Conservation (phyloP, 1,139 yeast genomes). For the Geotrichum klebahnii region DNA sequence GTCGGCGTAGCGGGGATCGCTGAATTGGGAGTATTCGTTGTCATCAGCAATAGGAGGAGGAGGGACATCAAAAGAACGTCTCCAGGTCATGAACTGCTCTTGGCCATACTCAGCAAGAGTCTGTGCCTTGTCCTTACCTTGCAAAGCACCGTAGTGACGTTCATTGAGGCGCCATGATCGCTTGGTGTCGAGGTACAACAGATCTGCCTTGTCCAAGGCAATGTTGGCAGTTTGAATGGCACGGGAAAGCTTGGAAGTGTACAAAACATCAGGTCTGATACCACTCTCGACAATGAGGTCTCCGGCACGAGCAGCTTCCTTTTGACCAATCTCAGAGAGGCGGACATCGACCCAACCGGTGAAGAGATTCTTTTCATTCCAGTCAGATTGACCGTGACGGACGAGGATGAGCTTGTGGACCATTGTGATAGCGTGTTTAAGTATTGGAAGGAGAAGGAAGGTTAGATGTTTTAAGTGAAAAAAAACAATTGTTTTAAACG, state of each 20-base stretch:
- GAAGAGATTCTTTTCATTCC: slow-evolving; percentile 97
- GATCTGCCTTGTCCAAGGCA: slow-evolving; percentile 85
- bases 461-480: no score
- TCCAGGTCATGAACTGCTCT: slow-evolving; percentile 93
- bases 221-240: slow-evolving; percentile 98
- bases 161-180: slow-evolving; percentile 98
- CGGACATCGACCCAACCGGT: slow-evolving; percentile 98
- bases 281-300: slow-evolving; percentile 84
- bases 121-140: slow-evolving; percentile 97
- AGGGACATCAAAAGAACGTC: slow-evolving; percentile 96
- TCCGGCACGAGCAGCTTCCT: slow-evolving; percentile 94
- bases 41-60: slow-evolving; percentile 83
- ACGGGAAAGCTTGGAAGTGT: slow-evolving; percentile 89
- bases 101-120: slow-evolving; percentile 83
- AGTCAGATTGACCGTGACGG: slow-evolving; percentile 98
- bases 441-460: background rate
- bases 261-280: slow-evolving; percentile 77
- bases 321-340: slow-evolving; percentile 76
- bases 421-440: slow-evolving; percentile 16
- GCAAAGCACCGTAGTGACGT: slow-evolving; percentile 98
- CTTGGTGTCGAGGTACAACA: slow-evolving; percentile 85
- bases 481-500: no score
- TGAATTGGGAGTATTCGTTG: slow-evolving; percentile 77
- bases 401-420: slow-evolving; percentile 39
- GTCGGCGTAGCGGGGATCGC: slow-evolving; percentile 79